Percentiles rank a stretch among this genome's conserved stretches.
Evolutionary conservation across 441 rosid genomes (phyloP).

Genomic region (Erodium trifolium): DNA sequence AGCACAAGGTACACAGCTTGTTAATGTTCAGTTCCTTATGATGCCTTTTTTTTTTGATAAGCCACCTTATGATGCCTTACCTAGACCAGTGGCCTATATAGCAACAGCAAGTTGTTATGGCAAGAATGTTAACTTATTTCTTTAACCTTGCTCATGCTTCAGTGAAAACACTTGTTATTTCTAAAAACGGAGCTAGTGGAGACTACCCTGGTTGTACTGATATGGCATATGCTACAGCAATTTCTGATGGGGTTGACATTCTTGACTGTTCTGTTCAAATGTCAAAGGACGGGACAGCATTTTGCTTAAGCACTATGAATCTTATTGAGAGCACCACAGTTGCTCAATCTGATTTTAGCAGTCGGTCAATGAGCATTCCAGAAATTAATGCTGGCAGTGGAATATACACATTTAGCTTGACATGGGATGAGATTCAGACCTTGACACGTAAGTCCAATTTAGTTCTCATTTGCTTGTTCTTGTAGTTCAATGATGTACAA

Average conservation of each 20-base stretch:
- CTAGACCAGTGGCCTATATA: neutral
- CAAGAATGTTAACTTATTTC: neutral
- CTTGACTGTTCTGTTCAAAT: conserved; percentile 49
- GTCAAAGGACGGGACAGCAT: conserved; percentile 35
- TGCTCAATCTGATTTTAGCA: conserved; percentile 29
- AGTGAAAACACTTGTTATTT: conserved; percentile 34
- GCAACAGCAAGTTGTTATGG: neutral
- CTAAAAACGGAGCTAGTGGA: conserved; percentile 46
- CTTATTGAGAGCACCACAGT: conserved; percentile 34
- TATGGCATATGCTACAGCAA: conserved; percentile 41
- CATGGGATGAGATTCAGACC: conserved; percentile 31
- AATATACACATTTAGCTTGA: conserved; percentile 38
- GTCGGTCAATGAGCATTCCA: conserved; percentile 23
- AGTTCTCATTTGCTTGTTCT: neutral
- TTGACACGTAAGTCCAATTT: conserved; percentile 37
- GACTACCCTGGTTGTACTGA: conserved; percentile 44
- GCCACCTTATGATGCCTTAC: neutral
- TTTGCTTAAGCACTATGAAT: conserved; percentile 42
- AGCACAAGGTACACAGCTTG: conserved; percentile 35
- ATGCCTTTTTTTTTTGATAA: no score
- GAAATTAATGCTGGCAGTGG: conserved; percentile 23
- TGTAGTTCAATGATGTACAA: neutral
- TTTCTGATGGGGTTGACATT: conserved; percentile 34
- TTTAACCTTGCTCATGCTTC: conserved; percentile 6
- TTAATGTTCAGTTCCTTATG: neutral